Base-by-base conservation (phyloP, 805 yeast genomes). In the Starmerella vaccinii region DNA sequence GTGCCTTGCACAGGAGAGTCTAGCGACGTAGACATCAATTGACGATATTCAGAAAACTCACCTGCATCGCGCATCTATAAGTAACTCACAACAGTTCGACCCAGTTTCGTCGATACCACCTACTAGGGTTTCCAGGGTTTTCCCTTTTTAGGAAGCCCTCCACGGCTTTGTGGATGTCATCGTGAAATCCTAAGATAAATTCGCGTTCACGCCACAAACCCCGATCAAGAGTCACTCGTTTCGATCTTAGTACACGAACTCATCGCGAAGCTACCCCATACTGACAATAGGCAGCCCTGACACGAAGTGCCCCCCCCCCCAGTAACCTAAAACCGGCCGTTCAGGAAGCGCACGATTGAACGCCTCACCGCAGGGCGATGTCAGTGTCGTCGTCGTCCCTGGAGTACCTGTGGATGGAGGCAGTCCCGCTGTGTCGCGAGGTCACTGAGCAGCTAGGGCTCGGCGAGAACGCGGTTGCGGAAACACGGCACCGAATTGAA, bases 331-430 rank as follows among this genome's bases (percentile, higher is more conserved):
- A 32, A 32, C 35, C 15, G 16, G 3, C 18, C n/a, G 8, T 7
- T 32, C 18, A 8, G 18, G 35, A 16, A 15, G 7, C 16, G 8
- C 15, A 7, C 6, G 21, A 8, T 39, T 16, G 12, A 39, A 23
- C 21, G 43, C 21, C 43, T 18, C 21, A 23, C 30, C 23, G 16
- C 27, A 37, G 43, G 43, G 32, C 35, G 41, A 58, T 58, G 63
- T 52, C 57, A 13, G 68, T 66, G 32, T 53, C 62, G 32, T 47
- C 57, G 46, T 57, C 68, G 27, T 62, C 67, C 4, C 67, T 84
- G 50, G 83, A 82, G 44, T 74, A 79, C 57, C 74, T 88, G 18
- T 65, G 89, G 26, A 82, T 81, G 60, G 95, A 88, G 65, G 69
- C 84, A 33, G 80, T 87, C 1, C 94, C 95, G 3, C 64, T 81